Evolutionary conservation across 2,329 filamentous ascomycete species (phyloP), one percentile per base, ranked within the genome.

Genomic region (Clarireedia monteithiana): DNA sequence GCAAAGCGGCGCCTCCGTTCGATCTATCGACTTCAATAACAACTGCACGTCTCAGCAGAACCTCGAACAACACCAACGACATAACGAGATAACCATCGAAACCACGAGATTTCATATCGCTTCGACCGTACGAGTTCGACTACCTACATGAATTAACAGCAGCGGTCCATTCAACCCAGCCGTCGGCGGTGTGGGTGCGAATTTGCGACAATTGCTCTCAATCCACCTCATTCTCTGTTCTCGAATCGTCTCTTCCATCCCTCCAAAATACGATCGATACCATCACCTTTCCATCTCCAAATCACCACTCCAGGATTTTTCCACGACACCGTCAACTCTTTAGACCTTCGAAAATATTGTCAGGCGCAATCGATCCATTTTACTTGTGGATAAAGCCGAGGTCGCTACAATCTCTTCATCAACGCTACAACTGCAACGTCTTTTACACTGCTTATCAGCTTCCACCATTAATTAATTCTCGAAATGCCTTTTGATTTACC

Each of bases 401-500:
- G 38, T n/a, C 40, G 15, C 24, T 34, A 47, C 48, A 20, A 52
- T 39, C 30, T 26, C n/a, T 12, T 36, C 20, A 20, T 46, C 26
- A 14, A 38, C 24, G 44, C 9, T 27, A 27, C 23, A 34, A 27
- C 7, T 48, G 15, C 17, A 34, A 27, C 40, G 15, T 23, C 17
- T 20, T 20, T 20, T 20, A 44, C 17, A 20, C 17, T 20, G 14
- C 7, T 44, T 44, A 5, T 24, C 17, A 44, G 4, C 30, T 5
- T 34, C 12, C 30, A 34, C 17, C 23, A 44, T 23, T 17, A 12
- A 17, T 23, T 10, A 20, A 23, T 44, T 44, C 23, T 44, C 53
- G 63, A 65, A 55, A 85, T 85, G 81, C 82, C 80, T 73, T 83
- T 81, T 62, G 63, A 68, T 76, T 81, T 84, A 70, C 82, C 82